Evolutionary conservation across 163 green algal genomes (phyloP), one percentile per base, ranked within the genome.

Genomic region (Trebouxia gelatinosa): DNA sequence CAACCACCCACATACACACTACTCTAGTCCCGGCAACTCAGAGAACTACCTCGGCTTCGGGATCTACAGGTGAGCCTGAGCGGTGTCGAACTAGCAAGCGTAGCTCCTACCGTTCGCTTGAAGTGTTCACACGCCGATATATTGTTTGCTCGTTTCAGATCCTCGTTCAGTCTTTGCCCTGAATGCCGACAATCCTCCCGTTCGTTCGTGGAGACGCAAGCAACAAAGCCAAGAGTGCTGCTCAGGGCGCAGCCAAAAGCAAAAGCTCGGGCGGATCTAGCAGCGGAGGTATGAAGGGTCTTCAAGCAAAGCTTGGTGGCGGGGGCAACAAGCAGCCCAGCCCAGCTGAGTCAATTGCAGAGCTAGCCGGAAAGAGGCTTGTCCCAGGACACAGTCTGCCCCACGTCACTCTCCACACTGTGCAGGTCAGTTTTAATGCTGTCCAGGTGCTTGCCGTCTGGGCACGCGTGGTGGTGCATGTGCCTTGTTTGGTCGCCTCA

Each of bases 171-270:
- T 23, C 64, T 32, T 51, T 72, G 64, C 35, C 64, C 64, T 72
- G 64, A 72, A 72, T 72, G 64, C 64, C 64, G 64, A 72, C 64
- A 43, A 29, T 72, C 26, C 64, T 72, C 50, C 64, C 64, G 64
- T 72, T 72, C 64, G 64, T 72, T 54, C 64, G 64, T 72, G 64
- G 64, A 72, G 64, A 37, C 50, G 64, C 64, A 37, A 35, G 35
- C 64, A 72, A 72, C 35, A 72, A 72, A 54, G 64, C 37, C 38
- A 72, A 72, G 64, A 51, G 35, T 6, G 35, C 64, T 54, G 64
- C 35, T 23, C 21, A n/a, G 4, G 50, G 35, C 64, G 64, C 64
- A 54, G 64, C 64, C 37, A 72, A 37, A 35, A 23, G 64, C 13
- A 54, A 13, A 9, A 26, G 51, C 51, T 32, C 19, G 7, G 19